These are phyloP conservation scores for Oryza coarctata DNA, from an alignment of 176 grass and related monocot species.

Conservation along the genomic window DNA sequence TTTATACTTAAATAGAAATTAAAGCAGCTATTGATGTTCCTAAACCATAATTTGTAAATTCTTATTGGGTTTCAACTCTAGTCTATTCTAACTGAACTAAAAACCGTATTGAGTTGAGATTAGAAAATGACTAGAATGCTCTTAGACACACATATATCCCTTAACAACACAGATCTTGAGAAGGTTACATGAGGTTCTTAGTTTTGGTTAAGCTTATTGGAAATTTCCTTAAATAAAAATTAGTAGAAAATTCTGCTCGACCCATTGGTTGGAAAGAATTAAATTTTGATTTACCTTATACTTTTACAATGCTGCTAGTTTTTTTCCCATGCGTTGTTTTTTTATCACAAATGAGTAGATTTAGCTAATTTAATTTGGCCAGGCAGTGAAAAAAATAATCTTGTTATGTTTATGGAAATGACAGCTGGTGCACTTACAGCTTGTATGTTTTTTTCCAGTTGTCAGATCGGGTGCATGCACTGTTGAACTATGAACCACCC, in stretches of 20 bases:
- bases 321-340: not conserved
- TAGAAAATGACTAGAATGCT: too few species aligned
- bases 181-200: not conserved
- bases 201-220: not conserved
- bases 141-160: too few species aligned
- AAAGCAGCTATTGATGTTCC: too few species aligned
- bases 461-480: slow-evolving; percentile 63
- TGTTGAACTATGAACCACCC: slow-evolving; percentile 73
- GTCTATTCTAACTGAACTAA: too few species aligned
- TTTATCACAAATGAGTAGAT: not conserved
- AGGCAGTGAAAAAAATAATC: slow-evolving; percentile 15
- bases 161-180: not conserved
- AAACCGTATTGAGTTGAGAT: too few species aligned
- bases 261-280: not conserved
- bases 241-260: not conserved
- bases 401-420: slow-evolving; percentile 16
- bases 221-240: not conserved
- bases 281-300: not conserved
- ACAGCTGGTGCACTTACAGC: slow-evolving; percentile 25
- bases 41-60: too few species aligned
- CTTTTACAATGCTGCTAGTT: not conserved
- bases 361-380: not conserved
- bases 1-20: too few species aligned
- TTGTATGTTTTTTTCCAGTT: slow-evolving; percentile 54
- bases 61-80: too few species aligned